Evolutionary conservation across 192 early-diverging fungal species (phyloP).

Genomic region (Coemansia sp.): DNA sequence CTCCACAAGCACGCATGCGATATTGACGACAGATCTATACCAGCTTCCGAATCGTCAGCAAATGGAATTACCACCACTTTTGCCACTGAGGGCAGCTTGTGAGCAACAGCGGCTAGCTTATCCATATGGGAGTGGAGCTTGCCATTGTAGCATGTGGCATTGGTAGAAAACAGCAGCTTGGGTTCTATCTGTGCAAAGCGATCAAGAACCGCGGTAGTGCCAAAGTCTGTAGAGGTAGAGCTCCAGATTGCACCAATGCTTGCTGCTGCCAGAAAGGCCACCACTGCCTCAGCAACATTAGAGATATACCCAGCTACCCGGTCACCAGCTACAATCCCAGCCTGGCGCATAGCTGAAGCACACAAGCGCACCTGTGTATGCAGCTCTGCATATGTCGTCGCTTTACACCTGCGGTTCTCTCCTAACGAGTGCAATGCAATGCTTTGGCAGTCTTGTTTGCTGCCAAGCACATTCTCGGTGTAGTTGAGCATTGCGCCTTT

Average conservation of each 20-base stretch:
- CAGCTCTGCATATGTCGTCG: conserved; percentile 70
- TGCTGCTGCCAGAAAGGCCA: conserved; percentile 73
- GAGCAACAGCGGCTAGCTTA: conserved; percentile 71
- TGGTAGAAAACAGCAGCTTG: conserved; percentile 84
- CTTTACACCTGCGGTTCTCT: conserved; percentile 47
- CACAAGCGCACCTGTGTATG: conserved; percentile 65
- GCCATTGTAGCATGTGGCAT: conserved; percentile 91
- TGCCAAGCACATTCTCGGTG: conserved; percentile 82
- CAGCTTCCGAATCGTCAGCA: conserved; percentile 24
- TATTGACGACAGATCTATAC: conserved; percentile 27
- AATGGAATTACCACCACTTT: conserved; percentile 82
- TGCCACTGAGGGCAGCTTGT: conserved; percentile 65
- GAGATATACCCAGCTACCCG: conserved; percentile 86
- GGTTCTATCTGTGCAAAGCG: conserved; percentile 91
- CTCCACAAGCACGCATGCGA: conserved; percentile 39
- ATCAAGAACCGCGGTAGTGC: conserved; percentile 85
- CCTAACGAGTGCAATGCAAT: conserved; percentile 51
- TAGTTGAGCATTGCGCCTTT: conserved; percentile 80
- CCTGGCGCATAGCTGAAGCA: conserved; percentile 67
- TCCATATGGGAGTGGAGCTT: conserved; percentile 73
- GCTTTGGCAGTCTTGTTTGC: conserved; percentile 40
- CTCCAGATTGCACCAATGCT: conserved; percentile 92
- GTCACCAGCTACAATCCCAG: conserved; percentile 77
- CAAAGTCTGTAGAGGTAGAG: conserved; percentile 94
- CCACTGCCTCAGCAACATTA: conserved; percentile 80